Percentiles rank a stretch among this genome's conserved stretches.
phyloP scores from a whole-genome alignment of 2,329 filamentous ascomycete genomes.

The Claviceps sp. region DNA sequence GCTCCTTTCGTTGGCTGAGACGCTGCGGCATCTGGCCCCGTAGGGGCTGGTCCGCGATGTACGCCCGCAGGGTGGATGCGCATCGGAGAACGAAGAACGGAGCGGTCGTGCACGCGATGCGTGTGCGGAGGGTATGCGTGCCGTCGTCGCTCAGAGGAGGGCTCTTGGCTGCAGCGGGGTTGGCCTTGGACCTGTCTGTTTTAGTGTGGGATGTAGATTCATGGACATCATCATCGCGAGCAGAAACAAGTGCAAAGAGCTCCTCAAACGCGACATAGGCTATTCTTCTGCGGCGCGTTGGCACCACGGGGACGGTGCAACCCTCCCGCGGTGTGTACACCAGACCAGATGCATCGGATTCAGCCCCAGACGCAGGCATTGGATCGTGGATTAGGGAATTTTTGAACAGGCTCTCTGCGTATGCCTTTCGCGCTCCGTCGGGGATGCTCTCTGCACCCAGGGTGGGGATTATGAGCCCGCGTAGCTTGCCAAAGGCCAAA shows the following conservation, averaged over 20 bases:
- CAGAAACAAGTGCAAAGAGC: conserved; percentile 54
- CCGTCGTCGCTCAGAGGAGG: conserved; percentile 1
- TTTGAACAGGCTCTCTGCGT: conserved; percentile 64
- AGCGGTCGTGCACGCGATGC: conserved; percentile 61
- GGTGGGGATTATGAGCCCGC: conserved; percentile 58
- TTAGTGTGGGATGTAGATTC: too few species aligned
- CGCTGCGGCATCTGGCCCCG: conserved; percentile 83
- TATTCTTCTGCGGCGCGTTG: conserved; percentile 56
- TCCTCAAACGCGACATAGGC: conserved; percentile 71
- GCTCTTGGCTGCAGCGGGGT: not conserved
- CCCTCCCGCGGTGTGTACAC: conserved; percentile 57
- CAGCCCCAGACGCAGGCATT: conserved; percentile 32
- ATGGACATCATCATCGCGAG: conserved; percentile 13
- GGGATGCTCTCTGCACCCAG: conserved; percentile 54
- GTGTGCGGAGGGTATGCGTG: conserved; percentile 28
- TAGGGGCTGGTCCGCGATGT: conserved; percentile 83
- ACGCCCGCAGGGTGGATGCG: conserved; percentile 67
- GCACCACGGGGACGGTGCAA: conserved; percentile 54
- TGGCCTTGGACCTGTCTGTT: not conserved
- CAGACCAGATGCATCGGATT: conserved; percentile 42
- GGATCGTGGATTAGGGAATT: conserved; percentile 69
- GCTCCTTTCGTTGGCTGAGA: conserved; percentile 62
- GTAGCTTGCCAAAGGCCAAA: conserved; percentile 53
- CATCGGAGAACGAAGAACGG: conserved; percentile 74
- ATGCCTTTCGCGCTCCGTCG: conserved; percentile 53